These are phyloP conservation scores for Glycyrrhiza uralensis DNA, from an alignment of 306 rosid species.

Conservation along the genomic window DNA sequence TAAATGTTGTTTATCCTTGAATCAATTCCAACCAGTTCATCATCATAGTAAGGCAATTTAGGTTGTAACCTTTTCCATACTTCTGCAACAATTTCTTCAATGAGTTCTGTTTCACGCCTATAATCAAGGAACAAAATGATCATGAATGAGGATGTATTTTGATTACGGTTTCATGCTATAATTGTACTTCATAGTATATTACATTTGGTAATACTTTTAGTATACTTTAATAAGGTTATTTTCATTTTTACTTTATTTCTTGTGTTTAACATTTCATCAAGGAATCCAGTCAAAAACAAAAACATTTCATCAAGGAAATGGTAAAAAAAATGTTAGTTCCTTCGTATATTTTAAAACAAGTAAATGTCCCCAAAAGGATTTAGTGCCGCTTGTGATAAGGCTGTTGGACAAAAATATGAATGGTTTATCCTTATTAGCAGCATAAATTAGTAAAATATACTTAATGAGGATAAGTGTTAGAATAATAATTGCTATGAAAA, in stretches of 20 bases:
- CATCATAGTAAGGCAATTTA: constrained; percentile 4
- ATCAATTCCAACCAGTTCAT: constrained; percentile 28
- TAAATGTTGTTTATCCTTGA: not conserved
- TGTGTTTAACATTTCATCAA: not conserved
- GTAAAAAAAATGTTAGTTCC: not conserved
- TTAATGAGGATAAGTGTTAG: too few relatives aligned
- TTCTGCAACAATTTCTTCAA: constrained; percentile 28
- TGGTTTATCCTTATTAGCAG: too few relatives aligned
- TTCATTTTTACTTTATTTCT: not conserved
- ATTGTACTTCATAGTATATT: too few relatives aligned
- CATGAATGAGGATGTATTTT: not conserved
- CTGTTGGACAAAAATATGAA: too few relatives aligned
- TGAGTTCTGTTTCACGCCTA: constrained; percentile 20
- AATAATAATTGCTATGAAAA: too few relatives aligned
- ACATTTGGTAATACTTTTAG: too few relatives aligned
- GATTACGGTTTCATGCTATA: not conserved
- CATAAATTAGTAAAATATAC: too few relatives aligned
- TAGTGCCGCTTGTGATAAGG: not conserved
- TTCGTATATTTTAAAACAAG: not conserved
- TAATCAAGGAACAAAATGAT: too few relatives aligned
- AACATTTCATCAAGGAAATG: not conserved
- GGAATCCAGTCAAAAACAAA: too few relatives aligned
- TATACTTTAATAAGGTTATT: too few relatives aligned
- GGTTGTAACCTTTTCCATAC: constrained; percentile 10
- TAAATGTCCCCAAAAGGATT: not conserved